Base-by-base conservation (phyloP, 208 protist species). In the Porcisia hertigi region DNA sequence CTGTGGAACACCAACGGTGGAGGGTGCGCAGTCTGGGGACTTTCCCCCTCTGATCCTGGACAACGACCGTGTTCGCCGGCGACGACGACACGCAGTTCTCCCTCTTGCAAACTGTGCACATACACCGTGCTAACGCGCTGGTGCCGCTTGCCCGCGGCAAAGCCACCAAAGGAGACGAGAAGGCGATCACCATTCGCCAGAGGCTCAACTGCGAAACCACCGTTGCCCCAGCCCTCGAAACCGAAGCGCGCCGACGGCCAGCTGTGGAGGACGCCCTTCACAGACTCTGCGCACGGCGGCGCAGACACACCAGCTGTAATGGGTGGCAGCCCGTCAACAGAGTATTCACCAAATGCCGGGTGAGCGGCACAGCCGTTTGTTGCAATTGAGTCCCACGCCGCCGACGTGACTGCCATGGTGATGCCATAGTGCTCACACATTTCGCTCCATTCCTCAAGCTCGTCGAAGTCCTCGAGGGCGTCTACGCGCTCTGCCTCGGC, bases 351-450 rank as follows among this genome's bases (percentile, higher is more conserved):
- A 73, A 87, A 80, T 18, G 79, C 76, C 34, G 65, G 25, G 63
- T 79, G 72, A 3, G 41, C 71, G 36, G 55, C 41, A 60, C 78
- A 80, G 64, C 79, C 75, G 8, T 20, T n/a, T 7, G 60, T 53
- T 1, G 25, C 62, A 36, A 78, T 70, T 8, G 69, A 72, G 49
- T 52, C 47, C 74, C 76, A 84, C 74, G 57, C 49, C 5, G 41
- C 45, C 0, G 60, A 73, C 14, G 90, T 96, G 1, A 73, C 34
- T 3, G 88, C 86, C 71, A 98, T 78, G 11, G 90, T 94, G 73
- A 98, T 89, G 75, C 92, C 92, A 79, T 98, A 98, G 79, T 98
- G 94, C 70, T 95, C 91, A 75, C 94, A 98, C 92, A 96, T 98
- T 77, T 98, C 94, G 59, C 79, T 84, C 90, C 92, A 98, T 76